Percentiles rank a stretch among this genome's conserved stretches.
Conservation (phyloP, 768 basidiomycete genomes). For the Russula olivacea region DNA sequence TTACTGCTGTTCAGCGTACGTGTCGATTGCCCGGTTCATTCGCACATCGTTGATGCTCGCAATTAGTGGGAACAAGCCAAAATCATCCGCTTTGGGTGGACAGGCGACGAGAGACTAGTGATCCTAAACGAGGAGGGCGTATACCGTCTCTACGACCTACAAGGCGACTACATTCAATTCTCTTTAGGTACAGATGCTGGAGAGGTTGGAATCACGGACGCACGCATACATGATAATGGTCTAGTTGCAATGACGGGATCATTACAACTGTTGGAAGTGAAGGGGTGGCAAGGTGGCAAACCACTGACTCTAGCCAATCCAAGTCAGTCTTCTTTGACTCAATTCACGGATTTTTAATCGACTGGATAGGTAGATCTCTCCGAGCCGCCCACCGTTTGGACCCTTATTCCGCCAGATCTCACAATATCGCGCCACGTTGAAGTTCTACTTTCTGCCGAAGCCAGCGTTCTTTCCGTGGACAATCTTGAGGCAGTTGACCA, state of each 20-base stretch:
- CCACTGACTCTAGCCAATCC: slow-evolving; percentile 68
- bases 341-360: slow-evolving; percentile 6
- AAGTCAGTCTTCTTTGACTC: slow-evolving; percentile 43
- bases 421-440: slow-evolving; percentile 88
- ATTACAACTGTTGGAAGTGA: slow-evolving; percentile 75
- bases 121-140: slow-evolving; percentile 89
- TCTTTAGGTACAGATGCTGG: slow-evolving; percentile 78
- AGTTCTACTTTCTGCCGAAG: slow-evolving; percentile 74
- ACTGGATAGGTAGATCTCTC: slow-evolving; percentile 47
- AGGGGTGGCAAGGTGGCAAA: slow-evolving; percentile 79
- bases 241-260: slow-evolving; percentile 79
- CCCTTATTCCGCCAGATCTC: slow-evolving; percentile 82
- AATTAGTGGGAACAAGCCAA: slow-evolving; percentile 85
- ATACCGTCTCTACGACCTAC: slow-evolving; percentile 84
- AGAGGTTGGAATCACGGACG: slow-evolving; percentile 80
- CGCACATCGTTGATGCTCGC: slow-evolving; percentile 21
- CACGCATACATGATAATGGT: slow-evolving; percentile 79
- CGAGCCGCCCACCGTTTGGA: slow-evolving; percentile 79
- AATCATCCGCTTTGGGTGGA: slow-evolving; percentile 81
- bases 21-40: slow-evolving; percentile 30
- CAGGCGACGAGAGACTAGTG: slow-evolving; percentile 70
- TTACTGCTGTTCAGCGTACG: slow-evolving; percentile 66
- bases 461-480: slow-evolving; percentile 80
- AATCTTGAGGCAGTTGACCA: slow-evolving; percentile 88
- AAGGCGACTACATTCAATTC: slow-evolving; percentile 79